phyloP scores from a whole-genome alignment of 140 eudicot species.

The Bidens hawaiensis region DNA sequence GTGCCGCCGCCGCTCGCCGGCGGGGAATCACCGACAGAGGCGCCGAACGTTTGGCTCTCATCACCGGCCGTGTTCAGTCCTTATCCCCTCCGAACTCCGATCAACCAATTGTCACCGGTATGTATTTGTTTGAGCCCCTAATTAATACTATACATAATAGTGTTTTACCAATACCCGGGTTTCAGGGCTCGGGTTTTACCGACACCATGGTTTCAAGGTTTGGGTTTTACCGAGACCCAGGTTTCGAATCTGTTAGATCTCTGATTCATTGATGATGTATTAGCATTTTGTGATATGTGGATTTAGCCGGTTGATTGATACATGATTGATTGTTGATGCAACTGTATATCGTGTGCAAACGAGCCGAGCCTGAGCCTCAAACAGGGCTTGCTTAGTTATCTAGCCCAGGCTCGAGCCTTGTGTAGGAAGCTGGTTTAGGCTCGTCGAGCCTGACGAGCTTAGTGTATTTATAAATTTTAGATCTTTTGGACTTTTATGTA shows the following conservation, averaged over 20 bases:
- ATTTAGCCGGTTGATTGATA: conserved; percentile 1
- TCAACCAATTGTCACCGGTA: conserved; percentile 25
- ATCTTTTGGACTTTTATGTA: no score
- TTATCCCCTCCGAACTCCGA: conserved; percentile 34
- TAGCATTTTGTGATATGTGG: not conserved
- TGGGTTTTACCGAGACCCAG: no score
- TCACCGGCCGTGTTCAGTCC: conserved; percentile 66
- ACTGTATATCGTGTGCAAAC: no score
- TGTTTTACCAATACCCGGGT: no score
- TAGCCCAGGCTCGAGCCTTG: no score
- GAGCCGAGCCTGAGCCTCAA: no score
- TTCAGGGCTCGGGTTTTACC: no score
- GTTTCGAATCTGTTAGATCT: not conserved
- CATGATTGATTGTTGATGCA: conserved; percentile 6
- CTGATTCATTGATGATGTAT: conserved; percentile 4
- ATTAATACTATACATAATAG: no score
- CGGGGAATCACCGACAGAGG: conserved; percentile 77
- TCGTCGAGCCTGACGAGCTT: no score
- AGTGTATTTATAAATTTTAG: no score
- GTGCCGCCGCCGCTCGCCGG: conserved; percentile 70
- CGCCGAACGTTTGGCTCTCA: conserved; percentile 82
- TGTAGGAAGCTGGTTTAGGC: not conserved
- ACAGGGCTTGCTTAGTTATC: conserved; percentile 7
- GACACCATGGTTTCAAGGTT: no score
- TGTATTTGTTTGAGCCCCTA: not conserved